Evolutionary conservation across 306 rosid species (phyloP), one percentile per base, ranked within the genome.

Genomic region (Ceratonia siliqua): DNA sequence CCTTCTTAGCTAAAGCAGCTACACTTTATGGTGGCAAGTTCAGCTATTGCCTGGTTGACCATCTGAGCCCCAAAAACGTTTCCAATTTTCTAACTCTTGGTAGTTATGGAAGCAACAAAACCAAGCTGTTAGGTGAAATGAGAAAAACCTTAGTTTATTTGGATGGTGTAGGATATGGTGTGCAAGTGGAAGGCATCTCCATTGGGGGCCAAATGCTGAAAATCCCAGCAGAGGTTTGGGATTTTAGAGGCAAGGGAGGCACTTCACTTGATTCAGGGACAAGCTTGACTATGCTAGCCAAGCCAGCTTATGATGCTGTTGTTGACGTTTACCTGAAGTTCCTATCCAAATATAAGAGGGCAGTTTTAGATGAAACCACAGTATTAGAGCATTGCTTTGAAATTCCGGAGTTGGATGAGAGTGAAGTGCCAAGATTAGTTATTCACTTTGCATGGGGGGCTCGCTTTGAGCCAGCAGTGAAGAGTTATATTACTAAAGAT

Each of bases 11-110:
- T 6, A 85, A 62, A 72, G 87, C 90, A n/a, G 70, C 75, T 10
- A 2, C 21, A 6, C 14, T 65, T 56, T 80, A 64, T 50, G 87
- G 89, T 68, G 85, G 85, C 73, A 89, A 81, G 48, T 86, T 94
- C 73, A 83, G 97, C 0, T 94, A 94, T 53, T 94, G 98, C 79
- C 80, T 94, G 0, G 87, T 92, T 43, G 97, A 94, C 69, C 96
- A 90, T 71, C 54, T 83, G 15, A 87, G 90, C 84, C 81, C 71
- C 72, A 68, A 4, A 46, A 73, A 79, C 21, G 71, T 86, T 30
- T 74, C 93, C 7, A 90, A 83, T 12, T 82, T 80, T 61, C 82
- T 94, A 32, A 54, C 73, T 27, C 64, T 94, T 79, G 96, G 97
- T 18, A n/a, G 24, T 32, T 38, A 22, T 11, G 24, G 3, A 15